Evolutionary conservation across 2,329 filamentous ascomycete genomes (phyloP).

Genomic region (Taxawa tesnikishii): DNA sequence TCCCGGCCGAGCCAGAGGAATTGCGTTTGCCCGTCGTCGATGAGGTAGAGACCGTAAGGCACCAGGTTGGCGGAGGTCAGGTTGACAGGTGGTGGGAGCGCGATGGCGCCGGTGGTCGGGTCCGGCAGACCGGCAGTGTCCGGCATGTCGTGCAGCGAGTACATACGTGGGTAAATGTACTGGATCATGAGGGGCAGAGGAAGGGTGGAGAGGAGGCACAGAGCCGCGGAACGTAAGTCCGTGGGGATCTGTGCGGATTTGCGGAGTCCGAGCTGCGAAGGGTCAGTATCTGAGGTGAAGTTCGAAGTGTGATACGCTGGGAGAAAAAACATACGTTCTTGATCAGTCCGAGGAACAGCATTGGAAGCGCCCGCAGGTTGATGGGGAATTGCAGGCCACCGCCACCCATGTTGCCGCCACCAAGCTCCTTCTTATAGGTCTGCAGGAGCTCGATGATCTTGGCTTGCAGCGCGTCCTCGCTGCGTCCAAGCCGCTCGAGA

Average conservation of each 20-base stretch:
- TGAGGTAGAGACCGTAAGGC: constrained; percentile 84
- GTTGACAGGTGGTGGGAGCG: constrained; percentile 73
- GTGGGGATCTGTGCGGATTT: constrained; percentile 90
- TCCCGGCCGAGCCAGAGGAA: constrained; percentile 96
- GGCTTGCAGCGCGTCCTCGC: constrained; percentile 82
- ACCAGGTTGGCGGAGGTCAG: constrained; percentile 80
- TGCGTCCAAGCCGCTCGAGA: constrained; percentile 77
- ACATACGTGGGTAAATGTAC: constrained; percentile 58
- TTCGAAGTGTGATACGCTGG: not conserved
- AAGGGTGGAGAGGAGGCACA: constrained; percentile 87
- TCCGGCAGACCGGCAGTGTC: constrained; percentile 82
- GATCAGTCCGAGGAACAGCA: constrained; percentile 85
- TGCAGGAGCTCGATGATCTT: constrained; percentile 88
- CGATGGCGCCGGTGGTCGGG: constrained; percentile 73
- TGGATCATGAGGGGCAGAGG: constrained; percentile 83
- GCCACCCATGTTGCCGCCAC: constrained; percentile 86
- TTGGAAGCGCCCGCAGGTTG: constrained; percentile 77
- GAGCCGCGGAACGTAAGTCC: constrained; percentile 82
- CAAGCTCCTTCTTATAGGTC: constrained; percentile 94
- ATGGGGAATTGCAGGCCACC: constrained; percentile 87
- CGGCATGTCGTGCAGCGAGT: constrained; percentile 92
- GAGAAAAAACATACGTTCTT: constrained; percentile 62
- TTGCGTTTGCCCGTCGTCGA: constrained; percentile 94
- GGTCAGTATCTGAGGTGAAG: constrained; percentile 12
- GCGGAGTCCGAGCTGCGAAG: constrained; percentile 55